Percentiles rank a stretch among this genome's conserved stretches.
Evolutionary conservation across 2,329 filamentous ascomycete genomes (phyloP).

Genomic region (Diaporthe sp.): DNA sequence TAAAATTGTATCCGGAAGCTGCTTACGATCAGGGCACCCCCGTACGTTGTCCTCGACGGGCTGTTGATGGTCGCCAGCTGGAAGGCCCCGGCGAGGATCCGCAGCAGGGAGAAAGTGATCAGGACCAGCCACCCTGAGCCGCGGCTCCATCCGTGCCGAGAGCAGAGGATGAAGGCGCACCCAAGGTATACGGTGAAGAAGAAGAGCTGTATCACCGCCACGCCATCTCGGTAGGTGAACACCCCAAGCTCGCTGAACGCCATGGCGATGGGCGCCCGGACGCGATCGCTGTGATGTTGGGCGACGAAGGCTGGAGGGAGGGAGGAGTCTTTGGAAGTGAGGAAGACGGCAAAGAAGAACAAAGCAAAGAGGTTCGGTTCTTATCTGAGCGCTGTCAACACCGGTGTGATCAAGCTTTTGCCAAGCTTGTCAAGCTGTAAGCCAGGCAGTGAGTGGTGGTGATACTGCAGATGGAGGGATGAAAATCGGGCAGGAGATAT

Average conservation of each 20-base stretch:
- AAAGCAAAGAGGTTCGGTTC: not conserved
- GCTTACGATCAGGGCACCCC: conserved; percentile 44
- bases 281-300: not conserved
- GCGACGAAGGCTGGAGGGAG: not conserved
- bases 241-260: not conserved
- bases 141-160: conserved; percentile 47
- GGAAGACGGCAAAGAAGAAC: not conserved
- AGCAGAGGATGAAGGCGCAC: conserved; percentile 48
- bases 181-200: conserved; percentile 47
- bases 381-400: not conserved
- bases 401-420: conserved; percentile 1
- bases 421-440: conserved; percentile 9
- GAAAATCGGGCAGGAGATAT: not conserved
- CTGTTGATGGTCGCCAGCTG: conserved; percentile 46
- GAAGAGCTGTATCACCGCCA: conserved; percentile 50
- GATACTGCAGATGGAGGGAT: not conserved
- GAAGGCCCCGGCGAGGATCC: conserved; percentile 48
- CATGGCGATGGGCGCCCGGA: not conserved
- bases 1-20: too few relatives aligned
- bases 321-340: not conserved
- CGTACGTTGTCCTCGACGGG: conserved; percentile 42
- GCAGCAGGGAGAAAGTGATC: conserved; percentile 49
- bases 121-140: conserved; percentile 49
- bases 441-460: conserved; percentile 1
- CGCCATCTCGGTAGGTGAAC: conserved; percentile 47